Evolutionary conservation across 1,284 basidiomycete genomes (phyloP).

Genomic region (Lentinus polychrous): DNA sequence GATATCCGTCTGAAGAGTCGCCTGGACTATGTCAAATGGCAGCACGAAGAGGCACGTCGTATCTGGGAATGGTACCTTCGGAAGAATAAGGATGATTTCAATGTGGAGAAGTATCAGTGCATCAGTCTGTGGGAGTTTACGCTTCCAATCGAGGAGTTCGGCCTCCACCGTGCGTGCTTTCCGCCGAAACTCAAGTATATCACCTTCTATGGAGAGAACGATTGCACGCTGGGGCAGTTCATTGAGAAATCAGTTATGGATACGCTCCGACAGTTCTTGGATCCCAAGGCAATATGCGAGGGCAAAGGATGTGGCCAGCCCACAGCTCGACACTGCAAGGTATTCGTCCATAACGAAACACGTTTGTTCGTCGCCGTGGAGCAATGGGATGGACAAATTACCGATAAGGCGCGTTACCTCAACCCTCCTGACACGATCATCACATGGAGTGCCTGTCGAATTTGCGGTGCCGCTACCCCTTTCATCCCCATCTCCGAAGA

Average conservation of each 20-base stretch:
- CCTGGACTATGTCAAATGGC: constrained; percentile 65
- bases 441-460: constrained; percentile 88
- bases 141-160: constrained; percentile 63
- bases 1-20: constrained; percentile 70
- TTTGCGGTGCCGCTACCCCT: constrained; percentile 77
- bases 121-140: constrained; percentile 74
- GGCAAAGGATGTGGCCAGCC: constrained; percentile 82
- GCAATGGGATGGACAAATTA: constrained; percentile 77
- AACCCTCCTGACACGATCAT: constrained; percentile 72
- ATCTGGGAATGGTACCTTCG: constrained; percentile 91
- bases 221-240: constrained; percentile 89
- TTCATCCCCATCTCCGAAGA: constrained; percentile 90
- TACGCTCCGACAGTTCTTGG: constrained; percentile 58
- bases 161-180: constrained; percentile 61
- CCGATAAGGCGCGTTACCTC: constrained; percentile 41
- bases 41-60: constrained; percentile 78
- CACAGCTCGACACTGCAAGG: constrained; percentile 78
- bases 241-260: constrained; percentile 78
- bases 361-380: constrained; percentile 82
- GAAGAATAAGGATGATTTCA: constrained; percentile 77
- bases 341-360: constrained; percentile 86
- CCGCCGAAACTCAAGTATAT: constrained; percentile 66
- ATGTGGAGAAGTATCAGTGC: constrained; percentile 90
- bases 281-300: constrained; percentile 71
- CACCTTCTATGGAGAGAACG: constrained; percentile 90